Conservation (phyloP, 805 yeast species). For the Candida nanaspora region DNA sequence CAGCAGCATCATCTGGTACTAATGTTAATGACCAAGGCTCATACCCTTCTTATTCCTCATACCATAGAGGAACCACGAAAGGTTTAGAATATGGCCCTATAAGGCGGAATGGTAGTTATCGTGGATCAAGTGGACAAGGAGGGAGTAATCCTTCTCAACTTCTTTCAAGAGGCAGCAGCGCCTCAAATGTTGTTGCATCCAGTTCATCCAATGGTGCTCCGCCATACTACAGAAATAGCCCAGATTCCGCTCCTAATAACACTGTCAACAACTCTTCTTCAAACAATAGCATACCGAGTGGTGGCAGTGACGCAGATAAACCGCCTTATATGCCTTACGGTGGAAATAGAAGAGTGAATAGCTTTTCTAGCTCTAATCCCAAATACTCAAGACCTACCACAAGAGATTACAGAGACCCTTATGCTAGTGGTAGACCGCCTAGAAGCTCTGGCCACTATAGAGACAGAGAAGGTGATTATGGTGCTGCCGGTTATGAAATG, state of each 20-base stretch:
- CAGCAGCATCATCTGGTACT: not conserved
- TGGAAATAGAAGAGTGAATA: not conserved
- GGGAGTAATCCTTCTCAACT: no score
- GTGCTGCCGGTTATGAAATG: not conserved
- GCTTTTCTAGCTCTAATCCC: not conserved
- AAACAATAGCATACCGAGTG: not conserved
- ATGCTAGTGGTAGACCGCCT: constrained; percentile 1
- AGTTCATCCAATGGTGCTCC: not conserved
- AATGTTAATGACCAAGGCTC: constrained; percentile 6
- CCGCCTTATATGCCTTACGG: no score
- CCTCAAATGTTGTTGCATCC: constrained; percentile 1
- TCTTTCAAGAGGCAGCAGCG: no score
- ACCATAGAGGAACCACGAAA: not conserved
- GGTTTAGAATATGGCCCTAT: constrained; percentile 7
- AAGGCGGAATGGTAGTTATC: constrained; percentile 10
- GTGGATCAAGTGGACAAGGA: no score
- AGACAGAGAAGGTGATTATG: not conserved
- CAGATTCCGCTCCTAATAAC: no score
- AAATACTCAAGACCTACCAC: no score
- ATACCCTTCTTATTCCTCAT: not conserved
- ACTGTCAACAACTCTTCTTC: not conserved
- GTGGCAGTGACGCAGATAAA: no score
- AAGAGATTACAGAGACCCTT: constrained; percentile 12
- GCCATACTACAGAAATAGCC: constrained; percentile 1
- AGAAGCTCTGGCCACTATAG: not conserved